These are phyloP conservation scores for Metrosideros polymorpha DNA, from an alignment of 441 rosid genomes.

Conservation along the genomic window DNA sequence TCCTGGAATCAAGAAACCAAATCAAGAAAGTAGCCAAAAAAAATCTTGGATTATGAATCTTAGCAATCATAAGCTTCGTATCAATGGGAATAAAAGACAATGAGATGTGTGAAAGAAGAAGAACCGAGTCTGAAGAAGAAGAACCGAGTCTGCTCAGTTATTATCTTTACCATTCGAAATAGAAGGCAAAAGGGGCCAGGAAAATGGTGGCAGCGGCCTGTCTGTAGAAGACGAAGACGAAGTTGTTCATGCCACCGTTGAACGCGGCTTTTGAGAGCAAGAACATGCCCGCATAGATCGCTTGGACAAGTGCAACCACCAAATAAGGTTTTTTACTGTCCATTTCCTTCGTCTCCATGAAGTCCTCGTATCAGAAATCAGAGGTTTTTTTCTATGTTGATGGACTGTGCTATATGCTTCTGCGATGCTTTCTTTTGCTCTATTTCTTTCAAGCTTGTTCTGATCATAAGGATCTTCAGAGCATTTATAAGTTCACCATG, in stretches of 20 bases:
- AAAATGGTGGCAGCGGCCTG: constrained; percentile 72
- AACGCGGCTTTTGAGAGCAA: constrained; percentile 84
- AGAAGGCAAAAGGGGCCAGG: constrained; percentile 57
- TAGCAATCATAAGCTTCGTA: background rate
- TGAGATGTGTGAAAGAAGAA: background rate
- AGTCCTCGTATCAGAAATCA: background rate
- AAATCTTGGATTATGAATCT: background rate
- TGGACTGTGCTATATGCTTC: background rate
- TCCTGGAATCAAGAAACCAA: constrained; percentile 21
- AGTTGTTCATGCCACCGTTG: constrained; percentile 76
- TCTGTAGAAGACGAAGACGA: constrained; percentile 71
- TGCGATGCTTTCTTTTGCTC: background rate
- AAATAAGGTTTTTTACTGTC: constrained; percentile 43
- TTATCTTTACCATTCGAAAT: constrained; percentile 47
- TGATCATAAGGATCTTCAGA: background rate
- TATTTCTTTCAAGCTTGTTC: background rate
- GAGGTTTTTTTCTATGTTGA: constrained; percentile 10
- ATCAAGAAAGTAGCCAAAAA: background rate
- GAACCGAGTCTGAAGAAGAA: background rate
- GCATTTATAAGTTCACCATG: background rate
- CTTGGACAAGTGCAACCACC: constrained; percentile 40
- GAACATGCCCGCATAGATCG: constrained; percentile 81
- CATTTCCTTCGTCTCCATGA: constrained; percentile 16
- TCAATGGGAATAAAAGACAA: background rate
- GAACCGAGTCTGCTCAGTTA: background rate